Base-by-base conservation (phyloP, 2,329 filamentous ascomycete species). In the Xylariaceae sp. region DNA sequence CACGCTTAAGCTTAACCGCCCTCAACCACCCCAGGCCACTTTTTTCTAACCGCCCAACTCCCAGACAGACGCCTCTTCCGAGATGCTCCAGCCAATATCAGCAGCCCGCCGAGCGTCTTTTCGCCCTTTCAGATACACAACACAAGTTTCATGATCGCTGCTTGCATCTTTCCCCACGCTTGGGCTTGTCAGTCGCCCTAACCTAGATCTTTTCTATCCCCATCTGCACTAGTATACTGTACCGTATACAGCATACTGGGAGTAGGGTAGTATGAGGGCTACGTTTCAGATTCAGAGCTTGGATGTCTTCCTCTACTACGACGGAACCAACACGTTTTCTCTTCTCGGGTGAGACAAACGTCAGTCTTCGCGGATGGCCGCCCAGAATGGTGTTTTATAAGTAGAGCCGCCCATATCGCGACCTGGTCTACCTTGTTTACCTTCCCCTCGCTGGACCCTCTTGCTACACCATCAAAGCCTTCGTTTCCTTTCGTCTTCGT, bases 31-130 rank as follows among this genome's bases (percentile, higher is more conserved):
- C 61, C 50, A 19, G 56, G 47, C 44, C 45, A 47, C 40, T 54
- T 49, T 66, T 63, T 63, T 66, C 67, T 80, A 79, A 73, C 78
- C 78, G 77, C 78, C 78, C 75, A 67, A 68, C 72, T 73, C 71
- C 74, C 74, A 79, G 73, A 81, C 77, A 79, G 72, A 77, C 77
- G 77, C 78, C 76, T 63, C 74, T 75, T 68, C 69, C 72, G 67
- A 73, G 67, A 67, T 67, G 37, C 62, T 65, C 67, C 70, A 77
- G 75, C 82, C 82, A 84, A 83, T 84, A 76, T 79, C 75, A 74
- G 74, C 71, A 71, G 73, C 73, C 74, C 71, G 65, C 77, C 71
- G 62, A 61, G 67, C 61, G 64, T 66, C 71, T 66, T 73, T 75
- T 73, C 70, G 71, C 67, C 69, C 67, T 65, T 78, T 79, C 72